Evolutionary conservation across 257 asterid genomes (phyloP).

Genomic region (Parsonsia alboflavescens): DNA sequence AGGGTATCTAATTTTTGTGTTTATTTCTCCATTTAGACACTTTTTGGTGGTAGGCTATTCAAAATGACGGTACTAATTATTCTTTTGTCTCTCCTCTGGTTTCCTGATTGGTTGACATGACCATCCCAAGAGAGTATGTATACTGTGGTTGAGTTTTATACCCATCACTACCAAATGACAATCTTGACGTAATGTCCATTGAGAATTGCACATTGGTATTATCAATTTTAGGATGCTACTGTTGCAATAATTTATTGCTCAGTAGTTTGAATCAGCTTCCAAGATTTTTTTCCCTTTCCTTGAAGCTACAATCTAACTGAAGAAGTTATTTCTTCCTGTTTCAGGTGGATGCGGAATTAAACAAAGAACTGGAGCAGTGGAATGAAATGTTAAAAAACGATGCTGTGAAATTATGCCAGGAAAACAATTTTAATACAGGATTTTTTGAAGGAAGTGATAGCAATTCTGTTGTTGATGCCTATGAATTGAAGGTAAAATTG

Average conservation of each 20-base stretch:
- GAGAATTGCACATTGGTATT: background rate
- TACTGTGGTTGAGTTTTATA: background rate
- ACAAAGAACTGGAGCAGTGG: conserved; percentile 94
- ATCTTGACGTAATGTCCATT: background rate
- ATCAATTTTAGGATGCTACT: background rate
- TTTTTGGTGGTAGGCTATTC: background rate
- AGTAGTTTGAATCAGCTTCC: background rate
- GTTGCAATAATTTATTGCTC: background rate
- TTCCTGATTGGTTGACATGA: background rate
- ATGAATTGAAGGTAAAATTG: conserved; percentile 78
- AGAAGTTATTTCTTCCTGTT: conserved; percentile 24
- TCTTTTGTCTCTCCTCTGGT: background rate
- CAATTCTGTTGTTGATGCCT: conserved; percentile 84
- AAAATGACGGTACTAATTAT: background rate
- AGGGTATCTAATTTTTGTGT: background rate
- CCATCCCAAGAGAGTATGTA: background rate
- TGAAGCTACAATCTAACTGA: background rate
- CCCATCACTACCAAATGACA: background rate
- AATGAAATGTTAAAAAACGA: conserved; percentile 81
- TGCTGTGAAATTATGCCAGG: conserved; percentile 79
- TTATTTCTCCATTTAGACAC: background rate
- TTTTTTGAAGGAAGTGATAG: conserved; percentile 92
- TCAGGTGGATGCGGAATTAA: conserved; percentile 80
- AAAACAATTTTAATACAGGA: conserved; percentile 83
- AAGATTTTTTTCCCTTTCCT: background rate